Percentiles rank a stretch among this genome's conserved stretches.
These are phyloP conservation scores for Kewa caespitosa DNA, from an alignment of 179 eudicot genomes.

Conservation along the genomic window DNA sequence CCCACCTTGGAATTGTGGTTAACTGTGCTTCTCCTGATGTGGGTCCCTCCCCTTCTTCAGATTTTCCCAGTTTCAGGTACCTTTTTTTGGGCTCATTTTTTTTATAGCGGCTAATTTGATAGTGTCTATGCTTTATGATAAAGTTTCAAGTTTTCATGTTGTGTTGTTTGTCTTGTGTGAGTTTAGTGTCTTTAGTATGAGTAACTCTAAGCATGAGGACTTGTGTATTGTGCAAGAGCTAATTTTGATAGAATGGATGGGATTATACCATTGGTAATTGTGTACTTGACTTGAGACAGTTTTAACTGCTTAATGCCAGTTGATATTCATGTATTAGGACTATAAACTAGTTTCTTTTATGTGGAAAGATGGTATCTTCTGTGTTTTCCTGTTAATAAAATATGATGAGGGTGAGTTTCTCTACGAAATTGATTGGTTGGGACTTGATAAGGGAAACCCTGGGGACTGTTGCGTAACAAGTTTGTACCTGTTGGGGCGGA, in stretches of 20 bases:
- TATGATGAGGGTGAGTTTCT: background rate
- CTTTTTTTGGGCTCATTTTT: background rate
- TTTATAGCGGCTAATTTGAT: background rate
- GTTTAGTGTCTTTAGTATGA: background rate
- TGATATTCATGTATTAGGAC: background rate
- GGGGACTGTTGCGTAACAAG: too few relatives aligned
- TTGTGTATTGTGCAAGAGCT: background rate
- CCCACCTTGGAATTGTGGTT: slow-evolving; percentile 21
- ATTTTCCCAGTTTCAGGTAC: slow-evolving; percentile 29
- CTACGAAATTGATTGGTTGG: background rate
- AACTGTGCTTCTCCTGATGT: slow-evolving; percentile 35
- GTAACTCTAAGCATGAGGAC: background rate
- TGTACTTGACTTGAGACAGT: background rate
- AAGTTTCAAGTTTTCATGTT: background rate
- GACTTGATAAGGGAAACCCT: background rate
- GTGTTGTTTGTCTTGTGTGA: background rate
- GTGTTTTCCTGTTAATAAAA: background rate
- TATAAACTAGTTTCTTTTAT: background rate
- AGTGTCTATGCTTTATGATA: background rate
- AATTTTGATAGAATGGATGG: background rate
- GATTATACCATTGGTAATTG: too few relatives aligned
- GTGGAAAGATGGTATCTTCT: background rate
- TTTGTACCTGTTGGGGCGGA: too few relatives aligned
- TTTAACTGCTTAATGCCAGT: background rate
- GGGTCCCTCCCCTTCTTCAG: slow-evolving; percentile 32